phyloP scores from a whole-genome alignment of 176 grass and related monocot genomes.

The Aegilops bicornis region DNA sequence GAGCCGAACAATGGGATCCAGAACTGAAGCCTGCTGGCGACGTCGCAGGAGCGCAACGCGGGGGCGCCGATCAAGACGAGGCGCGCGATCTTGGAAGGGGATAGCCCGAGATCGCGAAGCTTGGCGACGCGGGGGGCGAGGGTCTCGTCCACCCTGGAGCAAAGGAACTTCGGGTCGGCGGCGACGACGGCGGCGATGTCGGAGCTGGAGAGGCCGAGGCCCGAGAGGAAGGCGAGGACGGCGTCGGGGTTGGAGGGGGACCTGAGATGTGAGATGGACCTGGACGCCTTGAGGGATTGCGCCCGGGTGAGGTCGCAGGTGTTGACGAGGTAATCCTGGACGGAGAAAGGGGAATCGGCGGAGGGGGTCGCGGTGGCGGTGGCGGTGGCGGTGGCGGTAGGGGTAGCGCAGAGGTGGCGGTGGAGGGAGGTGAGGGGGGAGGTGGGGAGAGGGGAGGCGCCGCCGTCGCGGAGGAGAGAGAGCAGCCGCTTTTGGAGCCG shows the following conservation, averaged over 20 bases:
- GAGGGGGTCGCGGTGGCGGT: not conserved
- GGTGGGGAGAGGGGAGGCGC: not conserved
- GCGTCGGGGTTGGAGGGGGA: conserved; percentile 30
- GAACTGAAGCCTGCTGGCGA: conserved; percentile 28
- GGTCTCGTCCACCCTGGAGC: not conserved
- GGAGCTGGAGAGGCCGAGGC: conserved; percentile 17
- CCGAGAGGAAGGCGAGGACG: conserved; percentile 21
- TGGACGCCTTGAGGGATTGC: not conserved
- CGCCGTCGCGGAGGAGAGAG: not conserved
- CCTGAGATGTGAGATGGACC: not conserved
- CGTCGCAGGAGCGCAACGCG: not conserved
- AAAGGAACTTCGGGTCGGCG: conserved; percentile 12
- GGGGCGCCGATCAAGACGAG: conserved; percentile 9
- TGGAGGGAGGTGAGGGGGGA: not conserved
- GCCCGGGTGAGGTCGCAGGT: conserved; percentile 33
- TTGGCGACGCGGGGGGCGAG: conserved; percentile 17
- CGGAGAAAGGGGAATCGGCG: not conserved
- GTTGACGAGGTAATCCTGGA: conserved; percentile 45
- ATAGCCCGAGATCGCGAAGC: conserved; percentile 31
- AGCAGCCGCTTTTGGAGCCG: not conserved
- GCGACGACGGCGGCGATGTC: conserved; percentile 29
- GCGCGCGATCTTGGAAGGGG: not conserved
- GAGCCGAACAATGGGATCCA: conserved; percentile 4
- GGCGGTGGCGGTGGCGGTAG: not conserved
- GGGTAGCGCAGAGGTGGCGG: not conserved